Base-by-base conservation (phyloP, 257 asterid species). In the Eustoma russellianum region DNA sequence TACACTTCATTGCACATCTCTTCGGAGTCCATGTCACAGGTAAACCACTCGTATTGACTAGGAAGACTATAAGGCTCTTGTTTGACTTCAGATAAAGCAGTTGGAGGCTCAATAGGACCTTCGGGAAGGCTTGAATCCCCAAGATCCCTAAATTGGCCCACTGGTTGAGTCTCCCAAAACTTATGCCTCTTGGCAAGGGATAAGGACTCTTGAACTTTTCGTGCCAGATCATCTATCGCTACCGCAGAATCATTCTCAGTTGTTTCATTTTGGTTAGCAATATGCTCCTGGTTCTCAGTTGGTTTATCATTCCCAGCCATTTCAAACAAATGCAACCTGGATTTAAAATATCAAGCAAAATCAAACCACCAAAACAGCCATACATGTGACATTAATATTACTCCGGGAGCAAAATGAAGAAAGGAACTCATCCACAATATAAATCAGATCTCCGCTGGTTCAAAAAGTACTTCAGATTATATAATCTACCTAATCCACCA, bases 151-250 rank as follows among this genome's bases (percentile, higher is more conserved):
- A 72, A 75, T 16, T 78, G 85, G n/a, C 82, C 85, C 43, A 78
- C 85, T 14, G 85, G 85, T 50, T 78, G 85, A 6, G 79, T 71
- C 55, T 75, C 82, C 86, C 86, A 79, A 55, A 79, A 79, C 67
- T 67, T 79, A 18, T 79, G 86, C 47, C 63, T 60, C 63, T 45
- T 83, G 13, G 86, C 73, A 44, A 79, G 80, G 1, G 96, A 79
- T 41, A 78, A 78, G 18, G 95, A 79, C 64, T 81, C 93, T 69
- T 80, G 95, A 55, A 76, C 83, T 70, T 68, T 61, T 68, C 68
- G 73, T 40, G 85, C 77, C 55, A 86, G 65, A 44, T 77, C 74
- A 47, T 74, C 89, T 35, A 80, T 70, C 6, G 90, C 69, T 9
- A 62, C 45, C 18, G 78, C 87, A 3, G 70, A 70, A 48, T 75